These are phyloP conservation scores for Cryptococcus neoformans DNA, from an alignment of 1,284 basidiomycete species.

Conservation along the genomic window DNA sequence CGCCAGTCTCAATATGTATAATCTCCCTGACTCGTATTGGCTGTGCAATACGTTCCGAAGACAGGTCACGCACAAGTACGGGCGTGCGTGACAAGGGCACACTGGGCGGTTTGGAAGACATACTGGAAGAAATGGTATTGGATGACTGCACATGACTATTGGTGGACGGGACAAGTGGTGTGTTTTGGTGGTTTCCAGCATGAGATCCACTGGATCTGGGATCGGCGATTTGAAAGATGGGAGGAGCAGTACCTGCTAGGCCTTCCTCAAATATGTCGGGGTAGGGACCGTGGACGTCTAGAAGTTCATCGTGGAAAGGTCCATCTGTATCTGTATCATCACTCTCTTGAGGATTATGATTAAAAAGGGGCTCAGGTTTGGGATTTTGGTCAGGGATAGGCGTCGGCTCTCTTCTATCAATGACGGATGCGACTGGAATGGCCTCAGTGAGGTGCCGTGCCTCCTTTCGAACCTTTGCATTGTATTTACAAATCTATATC, in stretches of 20 bases:
- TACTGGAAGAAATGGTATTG: background rate
- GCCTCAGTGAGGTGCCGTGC: constrained; percentile 25
- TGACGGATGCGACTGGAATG: constrained; percentile 20
- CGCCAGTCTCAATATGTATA: background rate
- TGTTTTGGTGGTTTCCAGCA: background rate
- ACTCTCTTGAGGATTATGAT: background rate
- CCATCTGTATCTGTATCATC: background rate
- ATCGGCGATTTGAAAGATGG: too few relatives aligned
- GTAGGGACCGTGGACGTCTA: background rate
- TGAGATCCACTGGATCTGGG: background rate
- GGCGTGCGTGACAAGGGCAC: background rate
- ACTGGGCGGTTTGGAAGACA: background rate
- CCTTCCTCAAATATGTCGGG: background rate
- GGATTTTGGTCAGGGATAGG: background rate
- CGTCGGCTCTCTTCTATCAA: background rate
- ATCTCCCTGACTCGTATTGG: background rate
- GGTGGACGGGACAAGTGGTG: background rate
- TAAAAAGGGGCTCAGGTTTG: background rate
- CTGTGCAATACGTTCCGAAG: background rate
- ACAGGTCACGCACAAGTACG: background rate
- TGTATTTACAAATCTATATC: constrained; percentile 30
- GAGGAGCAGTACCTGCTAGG: constrained; percentile 16
- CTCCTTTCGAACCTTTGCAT: constrained; percentile 16
- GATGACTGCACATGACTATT: background rate
- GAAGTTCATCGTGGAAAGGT: background rate